phyloP scores from a whole-genome alignment of 495 filamentous ascomycete species.

The Aspergillus heteromorphus region DNA sequence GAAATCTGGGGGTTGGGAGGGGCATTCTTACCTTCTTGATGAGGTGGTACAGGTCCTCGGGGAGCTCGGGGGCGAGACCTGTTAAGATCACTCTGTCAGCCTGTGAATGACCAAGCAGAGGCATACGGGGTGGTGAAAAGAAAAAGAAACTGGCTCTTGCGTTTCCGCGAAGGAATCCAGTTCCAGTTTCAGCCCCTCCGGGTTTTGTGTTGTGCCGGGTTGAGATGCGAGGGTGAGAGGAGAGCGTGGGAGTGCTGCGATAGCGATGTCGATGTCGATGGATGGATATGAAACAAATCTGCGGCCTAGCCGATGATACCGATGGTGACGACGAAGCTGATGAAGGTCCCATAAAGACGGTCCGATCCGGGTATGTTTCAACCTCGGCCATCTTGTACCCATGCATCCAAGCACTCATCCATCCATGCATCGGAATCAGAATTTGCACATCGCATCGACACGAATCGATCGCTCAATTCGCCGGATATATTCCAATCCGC shows the following conservation, averaged over 20 bases:
- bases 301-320: too few species aligned
- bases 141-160: slow-evolving; percentile 5
- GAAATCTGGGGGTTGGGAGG: background rate
- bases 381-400: too few species aligned
- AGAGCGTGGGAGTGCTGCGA: background rate
- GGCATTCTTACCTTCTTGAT: slow-evolving; percentile 85
- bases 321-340: too few species aligned
- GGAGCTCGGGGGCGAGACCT: slow-evolving; percentile 97
- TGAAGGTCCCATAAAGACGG: too few species aligned
- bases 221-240: too few species aligned
- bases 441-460: background rate
- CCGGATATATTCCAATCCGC: background rate
- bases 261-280: background rate
- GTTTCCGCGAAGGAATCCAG: background rate
- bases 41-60: slow-evolving; percentile 96
- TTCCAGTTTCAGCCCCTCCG: background rate
- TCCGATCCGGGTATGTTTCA: background rate
- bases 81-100: slow-evolving; percentile 91
- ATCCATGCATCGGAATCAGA: too few species aligned
- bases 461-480: background rate
- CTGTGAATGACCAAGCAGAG: slow-evolving; percentile 86
- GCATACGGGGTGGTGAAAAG: slow-evolving; percentile 46
- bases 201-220: background rate
- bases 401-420: too few species aligned
- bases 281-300: background rate